A percentile compares a stretch with the other conserved stretches of the same genome.
phyloP scores from a whole-genome alignment of 768 basidiomycete species.

The Hygrocybe coccinea region DNA sequence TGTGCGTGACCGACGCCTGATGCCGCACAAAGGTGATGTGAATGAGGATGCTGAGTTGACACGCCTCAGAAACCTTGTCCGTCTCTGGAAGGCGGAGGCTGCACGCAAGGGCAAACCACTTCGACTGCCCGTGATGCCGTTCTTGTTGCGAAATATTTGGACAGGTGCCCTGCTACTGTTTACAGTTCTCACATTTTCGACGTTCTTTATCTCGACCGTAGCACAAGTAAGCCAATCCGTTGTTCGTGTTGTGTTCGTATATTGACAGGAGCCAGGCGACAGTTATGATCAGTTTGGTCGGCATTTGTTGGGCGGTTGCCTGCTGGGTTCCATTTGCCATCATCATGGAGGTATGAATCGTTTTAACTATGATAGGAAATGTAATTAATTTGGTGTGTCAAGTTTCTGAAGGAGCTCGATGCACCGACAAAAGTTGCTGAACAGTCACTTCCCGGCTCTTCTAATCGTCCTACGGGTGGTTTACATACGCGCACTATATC shows the following conservation, averaged over 20 bases:
- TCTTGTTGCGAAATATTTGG: slow-evolving; percentile 92
- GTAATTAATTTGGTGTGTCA: not conserved
- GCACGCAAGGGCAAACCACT: slow-evolving; percentile 68
- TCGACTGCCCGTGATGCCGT: slow-evolving; percentile 80
- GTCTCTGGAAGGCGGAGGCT: slow-evolving; percentile 82
- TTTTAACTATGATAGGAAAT: not conserved
- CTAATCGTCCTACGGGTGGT: slow-evolving; percentile 31
- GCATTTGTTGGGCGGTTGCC: slow-evolving; percentile 96
- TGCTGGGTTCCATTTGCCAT: slow-evolving; percentile 97
- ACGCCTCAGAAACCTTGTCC: slow-evolving; percentile 65
- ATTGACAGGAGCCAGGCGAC: slow-evolving; percentile 53
- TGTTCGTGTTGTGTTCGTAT: not conserved
- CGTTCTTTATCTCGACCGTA: slow-evolving; percentile 82
- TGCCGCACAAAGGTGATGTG: slow-evolving; percentile 66
- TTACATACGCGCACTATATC: slow-evolving; percentile 55
- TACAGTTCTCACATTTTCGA: slow-evolving; percentile 70
- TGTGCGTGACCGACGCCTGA: slow-evolving; percentile 73
- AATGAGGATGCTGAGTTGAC: slow-evolving; percentile 71
- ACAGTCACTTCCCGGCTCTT: slow-evolving; percentile 10
- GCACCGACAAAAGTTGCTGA: slow-evolving; percentile 25
- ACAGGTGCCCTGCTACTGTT: slow-evolving; percentile 81
- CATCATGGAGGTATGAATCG: slow-evolving; percentile 77
- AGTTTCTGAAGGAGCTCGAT: slow-evolving; percentile 74
- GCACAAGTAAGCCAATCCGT: slow-evolving; percentile 44
- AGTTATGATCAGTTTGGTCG: slow-evolving; percentile 74